A percentile compares a stretch with the other conserved stretches of the same genome.
Evolutionary conservation across 306 rosid genomes (phyloP).

Genomic region (Prunus kanzakura): DNA sequence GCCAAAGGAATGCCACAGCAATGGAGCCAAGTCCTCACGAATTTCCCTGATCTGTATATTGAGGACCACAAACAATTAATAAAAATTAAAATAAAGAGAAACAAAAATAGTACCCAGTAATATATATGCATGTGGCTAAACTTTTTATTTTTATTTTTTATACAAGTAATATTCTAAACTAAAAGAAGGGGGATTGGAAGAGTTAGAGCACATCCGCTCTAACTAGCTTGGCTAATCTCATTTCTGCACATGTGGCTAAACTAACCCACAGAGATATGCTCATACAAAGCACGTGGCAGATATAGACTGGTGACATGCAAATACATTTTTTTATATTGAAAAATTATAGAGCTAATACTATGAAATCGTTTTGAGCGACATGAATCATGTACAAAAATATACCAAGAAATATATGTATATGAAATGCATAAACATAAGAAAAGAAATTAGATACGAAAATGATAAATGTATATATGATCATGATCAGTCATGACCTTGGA

Average conservation of each 20-base stretch:
- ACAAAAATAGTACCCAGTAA: no score
- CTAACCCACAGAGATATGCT: no score
- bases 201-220: no score
- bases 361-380: no score
- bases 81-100: no score
- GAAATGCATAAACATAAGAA: neutral
- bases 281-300: neutral
- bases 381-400: no score
- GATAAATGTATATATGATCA: neutral
- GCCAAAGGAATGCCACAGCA: conserved; percentile 42
- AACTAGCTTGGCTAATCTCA: no score
- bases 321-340: neutral
- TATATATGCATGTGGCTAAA: no score
- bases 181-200: no score
- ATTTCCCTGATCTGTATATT: conserved; percentile 19
- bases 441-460: neutral
- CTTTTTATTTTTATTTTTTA: no score
- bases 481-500: conserved; percentile 14
- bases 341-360: neutral
- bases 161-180: no score
- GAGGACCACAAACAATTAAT: neutral
- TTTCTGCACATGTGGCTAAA: no score
- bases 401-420: neutral
- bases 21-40: conserved; percentile 30
- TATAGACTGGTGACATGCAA: neutral